A percentile compares a stretch with the other conserved stretches of the same genome.
Conservation (phyloP, 2,329 filamentous ascomycete genomes). For the Clarireedia monteithiana region DNA sequence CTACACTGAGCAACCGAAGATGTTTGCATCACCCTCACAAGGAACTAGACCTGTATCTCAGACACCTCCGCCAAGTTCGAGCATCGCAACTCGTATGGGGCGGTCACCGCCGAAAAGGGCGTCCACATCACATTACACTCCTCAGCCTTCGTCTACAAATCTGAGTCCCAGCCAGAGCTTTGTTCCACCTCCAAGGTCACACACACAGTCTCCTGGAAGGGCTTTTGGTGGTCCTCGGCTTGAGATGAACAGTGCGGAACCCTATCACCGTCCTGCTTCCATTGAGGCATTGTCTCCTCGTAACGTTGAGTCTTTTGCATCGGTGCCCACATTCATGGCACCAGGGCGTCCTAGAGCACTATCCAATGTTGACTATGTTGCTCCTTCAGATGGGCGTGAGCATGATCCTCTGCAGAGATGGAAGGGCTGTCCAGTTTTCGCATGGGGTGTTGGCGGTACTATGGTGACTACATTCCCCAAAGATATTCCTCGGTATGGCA, state of each 20-base stretch:
- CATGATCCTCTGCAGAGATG: constrained; percentile 78
- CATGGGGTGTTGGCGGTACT: constrained; percentile 80
- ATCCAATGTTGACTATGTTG: constrained; percentile 50
- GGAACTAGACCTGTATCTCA: constrained; percentile 31
- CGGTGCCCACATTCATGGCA: constrained; percentile 11
- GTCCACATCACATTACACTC: constrained; percentile 44
- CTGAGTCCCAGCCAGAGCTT: constrained; percentile 32
- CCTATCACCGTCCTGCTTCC: constrained; percentile 45
- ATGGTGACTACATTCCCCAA: constrained; percentile 83
- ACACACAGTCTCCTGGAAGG: constrained; percentile 55
- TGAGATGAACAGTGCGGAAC: constrained; percentile 30
- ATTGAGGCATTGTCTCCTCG: constrained; percentile 28
- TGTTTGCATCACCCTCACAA: constrained; percentile 27
- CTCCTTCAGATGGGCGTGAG: constrained; percentile 58
- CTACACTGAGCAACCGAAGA: constrained; percentile 15
- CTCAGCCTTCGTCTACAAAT: constrained; percentile 24
- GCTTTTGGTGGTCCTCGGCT: constrained; percentile 41
- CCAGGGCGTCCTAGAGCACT: constrained; percentile 39
- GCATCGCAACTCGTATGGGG: constrained; percentile 33
- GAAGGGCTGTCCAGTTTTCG: constrained; percentile 81
- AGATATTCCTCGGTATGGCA: constrained; percentile 77
- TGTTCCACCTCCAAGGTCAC: constrained; percentile 48
- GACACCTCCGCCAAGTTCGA: constrained; percentile 42
- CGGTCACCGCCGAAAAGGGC: constrained; percentile 50
- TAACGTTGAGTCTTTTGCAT: constrained; percentile 7